Conservation (phyloP, 345 rosid species). For the Eucalyptus erythrocorys region DNA sequence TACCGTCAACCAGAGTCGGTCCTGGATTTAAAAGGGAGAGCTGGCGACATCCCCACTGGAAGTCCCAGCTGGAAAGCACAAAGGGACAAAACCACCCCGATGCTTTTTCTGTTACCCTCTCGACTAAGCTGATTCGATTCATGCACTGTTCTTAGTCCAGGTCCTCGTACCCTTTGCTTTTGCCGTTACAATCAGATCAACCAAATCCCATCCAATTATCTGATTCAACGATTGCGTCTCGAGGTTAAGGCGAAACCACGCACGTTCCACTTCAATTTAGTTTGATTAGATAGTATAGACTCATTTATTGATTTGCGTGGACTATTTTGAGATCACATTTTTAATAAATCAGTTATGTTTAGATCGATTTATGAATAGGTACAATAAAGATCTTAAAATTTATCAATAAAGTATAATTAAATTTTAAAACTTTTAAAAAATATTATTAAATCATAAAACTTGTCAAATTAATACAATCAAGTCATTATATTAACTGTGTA, state of each 20-base stretch:
- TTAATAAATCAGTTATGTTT: too few species aligned
- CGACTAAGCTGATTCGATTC: not conserved
- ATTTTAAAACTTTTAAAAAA: too few species aligned
- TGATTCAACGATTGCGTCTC: not conserved
- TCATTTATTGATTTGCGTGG: too few species aligned
- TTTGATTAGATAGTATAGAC: not conserved
- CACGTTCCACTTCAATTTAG: not conserved
- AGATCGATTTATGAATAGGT: too few species aligned
- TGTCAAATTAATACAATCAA: accelerated
- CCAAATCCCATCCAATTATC: not conserved
- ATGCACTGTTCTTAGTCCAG: not conserved
- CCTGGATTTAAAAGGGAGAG: not conserved
- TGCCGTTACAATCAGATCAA: not conserved
- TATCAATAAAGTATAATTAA: too few species aligned
- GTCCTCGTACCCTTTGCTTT: not conserved
- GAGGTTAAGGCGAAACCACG: not conserved
- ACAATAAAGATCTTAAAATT: too few species aligned
- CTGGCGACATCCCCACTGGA: not conserved
- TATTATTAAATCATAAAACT: accelerated
- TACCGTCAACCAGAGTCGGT: not conserved
- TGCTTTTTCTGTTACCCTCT: not conserved
- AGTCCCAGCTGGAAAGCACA: not conserved
- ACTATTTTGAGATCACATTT: too few species aligned
- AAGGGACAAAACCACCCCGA: not conserved
- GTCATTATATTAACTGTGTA: accelerated